These are phyloP conservation scores for Alternaria viburni DNA, from an alignment of 2,329 filamentous ascomycete species.

Conservation along the genomic window DNA sequence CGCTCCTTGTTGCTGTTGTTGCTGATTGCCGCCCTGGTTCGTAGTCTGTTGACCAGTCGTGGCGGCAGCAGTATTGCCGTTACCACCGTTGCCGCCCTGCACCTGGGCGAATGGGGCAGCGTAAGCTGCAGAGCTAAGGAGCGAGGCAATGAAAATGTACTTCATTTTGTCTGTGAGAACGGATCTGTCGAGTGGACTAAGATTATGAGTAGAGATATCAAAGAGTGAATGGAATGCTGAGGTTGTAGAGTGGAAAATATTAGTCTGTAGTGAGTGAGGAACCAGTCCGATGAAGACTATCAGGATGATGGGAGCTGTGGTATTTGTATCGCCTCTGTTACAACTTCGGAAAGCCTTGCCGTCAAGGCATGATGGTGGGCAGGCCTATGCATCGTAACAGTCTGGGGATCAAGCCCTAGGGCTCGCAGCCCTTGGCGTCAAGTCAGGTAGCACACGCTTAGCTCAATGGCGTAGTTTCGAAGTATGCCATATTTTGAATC, in stretches of 20 bases:
- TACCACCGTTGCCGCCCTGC: conserved; percentile 7
- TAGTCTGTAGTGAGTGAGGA: conserved; percentile 37
- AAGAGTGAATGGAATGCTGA: conserved; percentile 21
- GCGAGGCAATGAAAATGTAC: conserved; percentile 44
- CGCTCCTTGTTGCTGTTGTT: conserved; percentile 1
- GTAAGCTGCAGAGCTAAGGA: conserved; percentile 40
- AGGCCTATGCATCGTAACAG: conserved; percentile 9
- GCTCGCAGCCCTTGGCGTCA: neutral
- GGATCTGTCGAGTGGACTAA: conserved; percentile 24
- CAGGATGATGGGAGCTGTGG: conserved; percentile 9
- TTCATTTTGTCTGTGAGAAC: conserved; percentile 39
- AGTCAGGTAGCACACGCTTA: conserved; percentile 13
- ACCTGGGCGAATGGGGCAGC: conserved; percentile 40
- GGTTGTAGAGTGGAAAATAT: conserved; percentile 24
- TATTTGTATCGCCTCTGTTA: conserved; percentile 31
- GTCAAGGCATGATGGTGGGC: conserved; percentile 12
- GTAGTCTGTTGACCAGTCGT: conserved; percentile 11
- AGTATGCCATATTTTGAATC: conserved; percentile 22
- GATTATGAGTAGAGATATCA: conserved; percentile 13
- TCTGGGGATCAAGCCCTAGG: conserved; percentile 14
- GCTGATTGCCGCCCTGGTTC: conserved; percentile 10
- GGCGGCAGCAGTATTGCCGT: conserved; percentile 4
- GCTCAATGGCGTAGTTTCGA: conserved; percentile 22
- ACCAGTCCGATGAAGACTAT: conserved; percentile 34
- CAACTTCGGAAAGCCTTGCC: neutral